A percentile compares a stretch with the other conserved stretches of the same genome.
These are phyloP conservation scores for Metarhizium humberi DNA, from an alignment of 2,329 filamentous ascomycete genomes.

Conservation along the genomic window DNA sequence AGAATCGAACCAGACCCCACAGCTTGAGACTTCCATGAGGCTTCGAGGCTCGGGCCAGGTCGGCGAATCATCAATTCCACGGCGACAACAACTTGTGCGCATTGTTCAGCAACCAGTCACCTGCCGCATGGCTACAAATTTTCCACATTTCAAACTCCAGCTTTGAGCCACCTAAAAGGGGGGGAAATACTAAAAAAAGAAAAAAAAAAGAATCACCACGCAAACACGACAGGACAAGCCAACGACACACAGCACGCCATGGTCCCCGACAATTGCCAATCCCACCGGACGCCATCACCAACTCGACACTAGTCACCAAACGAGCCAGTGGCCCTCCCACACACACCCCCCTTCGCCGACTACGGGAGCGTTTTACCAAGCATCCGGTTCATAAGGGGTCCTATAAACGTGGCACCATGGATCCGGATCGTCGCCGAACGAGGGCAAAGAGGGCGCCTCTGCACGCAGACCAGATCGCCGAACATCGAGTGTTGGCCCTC, in stretches of 20 bases:
- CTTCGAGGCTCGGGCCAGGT: too few species aligned
- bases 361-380: not conserved
- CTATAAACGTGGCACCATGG: not conserved
- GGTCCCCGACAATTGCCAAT: slow-evolving; percentile 2
- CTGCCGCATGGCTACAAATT: too few species aligned
- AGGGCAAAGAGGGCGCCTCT: not conserved
- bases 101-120: too few species aligned
- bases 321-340: not conserved
- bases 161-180: too few species aligned
- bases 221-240: too few species aligned
- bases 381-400: not conserved
- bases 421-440: not conserved
- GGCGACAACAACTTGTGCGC: too few species aligned
- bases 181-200: too few species aligned
- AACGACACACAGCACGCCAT: slow-evolving; percentile 2
- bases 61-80: too few species aligned
- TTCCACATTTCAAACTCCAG: too few species aligned
- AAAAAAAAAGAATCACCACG: too few species aligned
- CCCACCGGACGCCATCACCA: not conserved
- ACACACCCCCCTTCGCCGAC: not conserved
- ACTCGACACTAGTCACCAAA: not conserved
- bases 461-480: not conserved
- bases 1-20: too few species aligned
- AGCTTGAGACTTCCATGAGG: too few species aligned
- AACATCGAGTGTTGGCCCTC: not conserved